Evolutionary conservation across 2,329 filamentous ascomycete species (phyloP).

Genomic region (Ceratocystiopsis minuta): DNA sequence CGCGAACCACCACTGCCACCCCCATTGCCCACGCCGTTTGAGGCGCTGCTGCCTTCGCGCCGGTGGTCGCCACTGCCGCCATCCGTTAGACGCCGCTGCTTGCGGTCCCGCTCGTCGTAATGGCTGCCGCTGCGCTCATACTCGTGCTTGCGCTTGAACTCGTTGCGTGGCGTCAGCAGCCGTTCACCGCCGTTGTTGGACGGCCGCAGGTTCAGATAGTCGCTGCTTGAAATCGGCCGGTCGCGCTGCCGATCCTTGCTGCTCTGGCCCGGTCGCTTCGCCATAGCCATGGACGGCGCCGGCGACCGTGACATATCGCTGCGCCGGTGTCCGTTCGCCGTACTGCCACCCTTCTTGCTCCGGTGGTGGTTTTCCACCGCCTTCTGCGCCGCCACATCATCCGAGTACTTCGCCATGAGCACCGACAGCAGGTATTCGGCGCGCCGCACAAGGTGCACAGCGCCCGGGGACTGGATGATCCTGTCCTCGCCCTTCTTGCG

Average conservation of each 20-base stretch:
- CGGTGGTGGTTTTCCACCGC: slow-evolving; percentile 85
- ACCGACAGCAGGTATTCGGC: slow-evolving; percentile 94
- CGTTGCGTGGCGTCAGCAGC: slow-evolving; percentile 24
- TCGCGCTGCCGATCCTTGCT: slow-evolving; percentile 30
- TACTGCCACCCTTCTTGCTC: slow-evolving; percentile 61
- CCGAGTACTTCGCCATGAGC: slow-evolving; percentile 66
- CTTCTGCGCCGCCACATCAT: slow-evolving; percentile 57
- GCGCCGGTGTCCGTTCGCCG: slow-evolving; percentile 39
- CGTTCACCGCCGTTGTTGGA: slow-evolving; percentile 26
- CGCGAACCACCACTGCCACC: slow-evolving; percentile 9
- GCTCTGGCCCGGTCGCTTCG: slow-evolving; percentile 26
- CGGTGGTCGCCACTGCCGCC: slow-evolving; percentile 4
- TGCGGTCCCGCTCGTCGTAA: slow-evolving; percentile 29
- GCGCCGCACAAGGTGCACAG: slow-evolving; percentile 85
- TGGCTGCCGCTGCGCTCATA: slow-evolving; percentile 17
- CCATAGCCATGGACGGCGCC: slow-evolving; percentile 31
- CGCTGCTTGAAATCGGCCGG: slow-evolving; percentile 16
- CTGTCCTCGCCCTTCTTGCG: slow-evolving; percentile 62
- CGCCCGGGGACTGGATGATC: slow-evolving; percentile 81
- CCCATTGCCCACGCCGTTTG: slow-evolving; percentile 11
- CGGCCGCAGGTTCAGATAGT: slow-evolving; percentile 11
- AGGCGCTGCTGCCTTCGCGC: slow-evolving; percentile 10
- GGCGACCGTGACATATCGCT: slow-evolving; percentile 44
- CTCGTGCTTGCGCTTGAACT: slow-evolving; percentile 44
- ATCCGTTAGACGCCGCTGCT: slow-evolving; percentile 31